phyloP scores from a whole-genome alignment of 2,329 filamentous ascomycete species.

The Leptographium wingfieldii region DNA sequence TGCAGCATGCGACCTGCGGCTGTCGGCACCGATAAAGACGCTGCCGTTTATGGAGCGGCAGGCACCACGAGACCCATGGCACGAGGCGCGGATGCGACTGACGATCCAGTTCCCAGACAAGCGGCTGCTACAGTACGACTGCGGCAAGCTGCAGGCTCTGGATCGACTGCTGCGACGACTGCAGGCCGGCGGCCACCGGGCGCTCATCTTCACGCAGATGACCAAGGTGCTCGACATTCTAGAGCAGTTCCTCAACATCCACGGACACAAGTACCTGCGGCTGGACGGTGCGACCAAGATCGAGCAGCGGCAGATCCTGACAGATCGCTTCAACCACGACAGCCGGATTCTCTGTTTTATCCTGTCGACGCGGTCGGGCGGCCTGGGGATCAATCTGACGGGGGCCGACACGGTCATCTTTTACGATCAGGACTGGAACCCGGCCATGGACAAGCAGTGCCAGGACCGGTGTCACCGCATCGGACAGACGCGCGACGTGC shows the following conservation, averaged over 20 bases:
- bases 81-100: slow-evolving; percentile 81
- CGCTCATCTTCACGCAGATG: slow-evolving; percentile 98
- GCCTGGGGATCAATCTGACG: slow-evolving; percentile 90
- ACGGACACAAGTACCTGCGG: slow-evolving; percentile 91
- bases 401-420: slow-evolving; percentile 97
- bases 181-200: slow-evolving; percentile 81
- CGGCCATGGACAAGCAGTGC: slow-evolving; percentile 98
- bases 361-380: slow-evolving; percentile 84
- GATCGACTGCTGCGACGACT: slow-evolving; percentile 76
- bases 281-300: slow-evolving; percentile 95
- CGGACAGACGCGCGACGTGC: slow-evolving; percentile 91
- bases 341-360: slow-evolving; percentile 90
- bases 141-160: slow-evolving; percentile 85
- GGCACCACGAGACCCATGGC: slow-evolving; percentile 65
- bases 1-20: slow-evolving; percentile 40
- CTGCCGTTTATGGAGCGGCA: slow-evolving; percentile 45
- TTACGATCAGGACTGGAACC: slow-evolving; percentile 98
- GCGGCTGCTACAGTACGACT: slow-evolving; percentile 92
- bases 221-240: slow-evolving; percentile 96
- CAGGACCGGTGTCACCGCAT: slow-evolving; percentile 96
- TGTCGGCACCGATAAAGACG: slow-evolving; percentile 43
- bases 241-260: slow-evolving; percentile 95
- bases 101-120: slow-evolving; percentile 97
- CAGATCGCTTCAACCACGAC: slow-evolving; percentile 94
- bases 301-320: slow-evolving; percentile 88